A percentile compares a stretch with the other conserved stretches of the same genome.
phyloP scores from a whole-genome alignment of 257 asterid genomes.

The Solanum appendiculatum region DNA sequence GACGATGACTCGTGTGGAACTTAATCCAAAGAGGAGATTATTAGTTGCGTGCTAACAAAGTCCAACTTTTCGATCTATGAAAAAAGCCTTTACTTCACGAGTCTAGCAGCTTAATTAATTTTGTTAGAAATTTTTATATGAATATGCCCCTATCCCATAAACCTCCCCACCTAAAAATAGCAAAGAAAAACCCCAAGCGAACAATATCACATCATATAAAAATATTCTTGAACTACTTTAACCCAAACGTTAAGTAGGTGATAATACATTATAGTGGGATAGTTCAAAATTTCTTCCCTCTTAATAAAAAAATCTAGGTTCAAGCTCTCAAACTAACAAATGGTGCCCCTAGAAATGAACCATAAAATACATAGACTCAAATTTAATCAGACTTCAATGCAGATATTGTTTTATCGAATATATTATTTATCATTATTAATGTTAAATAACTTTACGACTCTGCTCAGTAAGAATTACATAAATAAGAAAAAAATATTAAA shows the following conservation, averaged over 20 bases:
- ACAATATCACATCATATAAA: neutral
- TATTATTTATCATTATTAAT: neutral
- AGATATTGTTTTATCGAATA: neutral
- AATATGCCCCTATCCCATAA: too few relatives aligned
- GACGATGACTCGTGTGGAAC: neutral
- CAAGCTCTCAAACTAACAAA: too few relatives aligned
- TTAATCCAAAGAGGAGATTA: neutral
- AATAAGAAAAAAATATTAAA: neutral
- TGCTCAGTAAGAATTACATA: neutral
- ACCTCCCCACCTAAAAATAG: neutral
- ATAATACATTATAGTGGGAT: too few relatives aligned
- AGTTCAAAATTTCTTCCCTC: too few relatives aligned
- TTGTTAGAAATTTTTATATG: too few relatives aligned
- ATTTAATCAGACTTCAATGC: accelerated
- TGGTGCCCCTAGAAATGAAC: accelerated
- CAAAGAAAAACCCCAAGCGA: neutral
- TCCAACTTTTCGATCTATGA: neutral
- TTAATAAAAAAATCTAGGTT: too few relatives aligned
- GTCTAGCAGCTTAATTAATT: neutral
- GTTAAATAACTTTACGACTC: too few relatives aligned
- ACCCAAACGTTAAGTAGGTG: neutral
- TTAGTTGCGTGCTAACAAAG: neutral
- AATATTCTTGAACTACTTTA: neutral
- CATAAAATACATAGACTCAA: accelerated
- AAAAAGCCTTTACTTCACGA: neutral